Evolutionary conservation across 129 eudicot genomes (phyloP), one percentile per base, ranked within the genome.

Genomic region (Flaveria sonorensis): DNA sequence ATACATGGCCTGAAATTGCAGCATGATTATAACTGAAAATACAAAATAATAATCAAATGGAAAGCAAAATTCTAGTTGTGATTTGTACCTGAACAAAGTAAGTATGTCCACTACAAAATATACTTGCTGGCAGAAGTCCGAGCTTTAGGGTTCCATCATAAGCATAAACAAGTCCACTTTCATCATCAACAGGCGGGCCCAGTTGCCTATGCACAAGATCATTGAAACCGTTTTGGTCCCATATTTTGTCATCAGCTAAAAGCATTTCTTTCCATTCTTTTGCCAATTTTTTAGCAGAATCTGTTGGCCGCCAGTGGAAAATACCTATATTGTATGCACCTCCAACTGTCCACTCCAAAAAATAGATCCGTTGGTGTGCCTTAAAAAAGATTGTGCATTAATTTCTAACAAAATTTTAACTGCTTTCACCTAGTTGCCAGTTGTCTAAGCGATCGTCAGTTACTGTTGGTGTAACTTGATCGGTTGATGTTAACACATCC

Each of bases 101-200:
- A 59, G 98, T 93, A 82, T 93, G 98, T 60, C 98, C 98, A 75
- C 98, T 93, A 81, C 98, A 91, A 80, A 93, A 93, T 52, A 93
- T 87, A 82, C 96, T 93, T 50, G 93, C 93, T 12, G 97, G 98
- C 57, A 91, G 85, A 78, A 93, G 89, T 24, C 98, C 98, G 16
- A 93, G 86, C 80, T 91, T 93, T 76, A 93, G 88, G 67, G 76
- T 79, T 82, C 98, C 98, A 86, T 93, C 98, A 81, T 93, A 93
- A 81, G 98, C 97, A 78, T 87, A 93, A 9, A 85, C 93, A 73
- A 93, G 97, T 43, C 96, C 98, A 85, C 96, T 93, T 21, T 93
- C 98, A 46, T 85, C 98, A 73, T 93, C 97, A 60, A 93, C 93
- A 39, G 96, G 72, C 23, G 98, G 98, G 19, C 98, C 98, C 71